phyloP scores from a whole-genome alignment of 73 alveolate species.

The Paramecium pentaurelia region DNA sequence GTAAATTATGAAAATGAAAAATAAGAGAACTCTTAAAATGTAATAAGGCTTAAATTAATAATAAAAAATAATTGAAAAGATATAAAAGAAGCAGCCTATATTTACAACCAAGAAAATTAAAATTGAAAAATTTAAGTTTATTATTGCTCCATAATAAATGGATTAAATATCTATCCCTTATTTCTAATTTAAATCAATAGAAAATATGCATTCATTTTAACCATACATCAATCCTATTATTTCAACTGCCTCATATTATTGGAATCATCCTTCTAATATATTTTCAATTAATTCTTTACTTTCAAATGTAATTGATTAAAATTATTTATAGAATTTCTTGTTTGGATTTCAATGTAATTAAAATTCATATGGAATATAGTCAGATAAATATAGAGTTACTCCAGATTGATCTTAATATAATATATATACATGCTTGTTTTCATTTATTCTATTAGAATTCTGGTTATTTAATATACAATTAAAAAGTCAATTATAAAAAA shows the following conservation, averaged over 20 bases:
- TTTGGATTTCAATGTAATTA: background rate
- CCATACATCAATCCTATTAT: background rate
- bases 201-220: background rate
- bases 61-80: background rate
- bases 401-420: background rate
- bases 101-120: background rate
- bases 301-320: background rate
- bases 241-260: background rate
- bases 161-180: background rate
- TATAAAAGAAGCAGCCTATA: background rate
- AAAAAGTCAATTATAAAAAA: slow-evolving; percentile 36
- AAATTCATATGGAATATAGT: background rate
- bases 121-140: background rate
- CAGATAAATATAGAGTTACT: background rate
- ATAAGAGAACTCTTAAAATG: background rate
- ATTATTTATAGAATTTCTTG: background rate
- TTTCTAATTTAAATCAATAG: background rate
- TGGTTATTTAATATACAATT: background rate
- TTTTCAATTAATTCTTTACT: background rate
- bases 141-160: background rate
- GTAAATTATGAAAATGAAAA: background rate
- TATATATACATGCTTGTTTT: background rate
- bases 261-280: background rate
- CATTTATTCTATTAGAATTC: background rate
- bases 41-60: background rate